Base-by-base conservation (phyloP, 225 moss, liverwort and hornwort genomes). In the Sphagnum contortum region DNA sequence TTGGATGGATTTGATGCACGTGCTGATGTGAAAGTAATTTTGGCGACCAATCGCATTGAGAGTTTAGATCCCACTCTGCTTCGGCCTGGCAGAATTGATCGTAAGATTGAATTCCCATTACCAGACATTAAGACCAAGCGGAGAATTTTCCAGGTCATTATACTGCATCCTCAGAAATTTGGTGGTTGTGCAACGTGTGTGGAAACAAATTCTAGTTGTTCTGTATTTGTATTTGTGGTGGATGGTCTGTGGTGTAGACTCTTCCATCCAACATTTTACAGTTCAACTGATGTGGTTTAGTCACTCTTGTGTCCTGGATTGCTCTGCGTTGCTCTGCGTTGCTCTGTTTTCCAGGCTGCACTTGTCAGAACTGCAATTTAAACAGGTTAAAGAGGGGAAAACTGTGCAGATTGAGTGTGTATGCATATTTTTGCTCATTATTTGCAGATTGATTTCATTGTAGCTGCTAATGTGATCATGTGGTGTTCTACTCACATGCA, bases 41-140 rank as follows among this genome's bases (percentile, higher is more conserved):
- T 93, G 78, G 98, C 98, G n/a, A 98, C 98, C 45, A 98, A 98
- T 68, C 81, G 98, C 61, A 93, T 93, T 63, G 98, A 98, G 45
- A 93, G 73, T 73, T 83, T 98, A 86, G 98, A 98, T 66, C 98
- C 98, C 8, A 93, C 98, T 48, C 76, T 98, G 64, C 78, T 98
- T 60, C 80, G 98, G 64, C 93, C 98, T 51, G 98, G 98, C 68
- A 79, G 98, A 74, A 91, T 98, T 71, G 98, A 98, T 81, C 90
- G 98, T 48, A 98, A 98, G 83, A 98, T 98, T 59, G 98, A 98
- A 74, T 93, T 98, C 58, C 98, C 98, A 63, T 81, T 93, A 74
- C 98, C 98, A 49, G 93, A 93, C 68, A 83, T 82, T 66, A 91
- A 98, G 68, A 93, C 98, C n/a, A 91, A 72, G 75, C 83, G 93